phyloP scores from a whole-genome alignment of 169 alveolate species.

The Plasmodium blacklocki region DNA sequence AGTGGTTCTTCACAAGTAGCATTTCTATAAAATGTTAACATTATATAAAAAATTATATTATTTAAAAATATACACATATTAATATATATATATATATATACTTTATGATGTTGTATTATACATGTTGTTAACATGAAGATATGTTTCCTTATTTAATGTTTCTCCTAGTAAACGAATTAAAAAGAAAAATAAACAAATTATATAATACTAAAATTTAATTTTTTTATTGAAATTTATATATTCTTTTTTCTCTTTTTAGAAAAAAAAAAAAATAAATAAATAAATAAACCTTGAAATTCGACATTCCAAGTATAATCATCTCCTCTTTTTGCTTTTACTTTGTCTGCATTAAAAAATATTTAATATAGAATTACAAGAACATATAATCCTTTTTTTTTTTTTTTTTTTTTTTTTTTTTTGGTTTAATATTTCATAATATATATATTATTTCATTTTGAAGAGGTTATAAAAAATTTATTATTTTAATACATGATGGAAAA shows the following conservation, averaged over 20 bases:
- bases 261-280: neutral
- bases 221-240: neutral
- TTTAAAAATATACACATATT: neutral
- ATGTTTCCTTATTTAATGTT: slow-evolving; percentile 27
- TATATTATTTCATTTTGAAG: slow-evolving; percentile 6
- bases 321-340: slow-evolving; percentile 62
- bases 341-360: slow-evolving; percentile 19
- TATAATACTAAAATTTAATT: neutral
- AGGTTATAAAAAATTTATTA: neutral
- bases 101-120: slow-evolving; percentile 11
- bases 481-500: slow-evolving; percentile 53
- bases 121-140: slow-evolving; percentile 75
- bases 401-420: slow-evolving; percentile 18
- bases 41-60: neutral
- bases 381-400: slow-evolving; percentile 1
- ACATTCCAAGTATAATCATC: slow-evolving; percentile 55
- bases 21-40: slow-evolving; percentile 27
- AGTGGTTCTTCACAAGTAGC: slow-evolving; percentile 68
- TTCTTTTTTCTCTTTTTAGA: neutral
- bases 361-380: neutral
- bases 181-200: neutral
- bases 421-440: neutral
- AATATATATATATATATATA: slow-evolving; percentile 5
- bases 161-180: slow-evolving; percentile 20
- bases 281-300: slow-evolving; percentile 67